These are phyloP conservation scores for Fraxinus nigra DNA, from an alignment of 305 asterid species.

Conservation along the genomic window DNA sequence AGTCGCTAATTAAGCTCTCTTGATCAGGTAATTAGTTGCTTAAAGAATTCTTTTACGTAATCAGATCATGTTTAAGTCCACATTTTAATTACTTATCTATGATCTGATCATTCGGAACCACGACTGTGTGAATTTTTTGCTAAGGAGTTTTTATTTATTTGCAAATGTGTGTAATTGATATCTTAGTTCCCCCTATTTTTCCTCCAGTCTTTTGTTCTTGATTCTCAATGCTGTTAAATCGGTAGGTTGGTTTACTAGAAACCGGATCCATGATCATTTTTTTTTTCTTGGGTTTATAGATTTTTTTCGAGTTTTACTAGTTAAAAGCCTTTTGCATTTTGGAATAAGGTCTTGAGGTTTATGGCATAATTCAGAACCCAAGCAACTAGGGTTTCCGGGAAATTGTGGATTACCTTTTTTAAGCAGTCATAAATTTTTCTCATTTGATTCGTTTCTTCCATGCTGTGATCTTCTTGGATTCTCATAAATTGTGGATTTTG, in stretches of 20 bases:
- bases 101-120: conserved; percentile 17
- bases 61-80: conserved; percentile 25
- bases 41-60: neutral
- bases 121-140: neutral
- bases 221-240: conserved; percentile 31
- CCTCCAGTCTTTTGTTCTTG: conserved; percentile 16
- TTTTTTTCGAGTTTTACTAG: conserved; percentile 7
- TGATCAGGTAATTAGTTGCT: conserved; percentile 25
- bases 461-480: conserved; percentile 15
- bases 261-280: neutral
- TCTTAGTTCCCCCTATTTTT: conserved; percentile 12
- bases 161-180: conserved; percentile 25
- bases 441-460: neutral
- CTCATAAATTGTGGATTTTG: neutral
- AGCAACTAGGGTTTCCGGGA: conserved; percentile 35
- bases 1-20: conserved; percentile 21
- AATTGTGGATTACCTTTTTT: neutral
- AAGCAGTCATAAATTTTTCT: neutral
- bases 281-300: conserved; percentile 9
- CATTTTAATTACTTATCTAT: conserved; percentile 5
- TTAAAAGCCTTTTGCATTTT: neutral
- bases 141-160: conserved; percentile 11
- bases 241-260: conserved; percentile 21
- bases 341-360: conserved; percentile 16
- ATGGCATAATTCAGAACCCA: conserved; percentile 3